A percentile compares a stretch with the other conserved stretches of the same genome.
Evolutionary conservation across 805 yeast species (phyloP).

Genomic region (Wickerhamiella sergipiensis): DNA sequence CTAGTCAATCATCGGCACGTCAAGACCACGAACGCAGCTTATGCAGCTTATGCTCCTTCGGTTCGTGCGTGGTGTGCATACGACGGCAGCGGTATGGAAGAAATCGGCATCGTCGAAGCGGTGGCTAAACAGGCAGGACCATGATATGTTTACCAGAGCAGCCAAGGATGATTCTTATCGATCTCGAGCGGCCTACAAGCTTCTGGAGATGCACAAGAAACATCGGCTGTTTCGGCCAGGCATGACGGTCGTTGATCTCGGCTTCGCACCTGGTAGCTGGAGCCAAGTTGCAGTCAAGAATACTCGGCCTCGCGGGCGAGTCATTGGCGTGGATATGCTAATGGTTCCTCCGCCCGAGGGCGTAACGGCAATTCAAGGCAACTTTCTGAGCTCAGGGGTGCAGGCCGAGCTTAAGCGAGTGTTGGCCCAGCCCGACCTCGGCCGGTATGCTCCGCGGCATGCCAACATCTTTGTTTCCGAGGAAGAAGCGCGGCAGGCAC

Average conservation of each 20-base stretch:
- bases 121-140: slow-evolving; percentile 63
- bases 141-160: slow-evolving; percentile 51
- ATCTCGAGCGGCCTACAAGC: slow-evolving; percentile 86
- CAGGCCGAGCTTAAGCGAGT: slow-evolving; percentile 24
- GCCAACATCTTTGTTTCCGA: slow-evolving; percentile 7
- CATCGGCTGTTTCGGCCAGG: slow-evolving; percentile 44
- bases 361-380: slow-evolving; percentile 71
- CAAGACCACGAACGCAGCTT: too few species aligned
- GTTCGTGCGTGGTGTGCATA: neutral
- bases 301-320: slow-evolving; percentile 36
- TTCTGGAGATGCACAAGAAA: slow-evolving; percentile 58
- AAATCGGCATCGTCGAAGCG: slow-evolving; percentile 30
- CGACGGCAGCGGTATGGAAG: neutral
- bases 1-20: too few species aligned
- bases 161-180: slow-evolving; percentile 50
- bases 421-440: slow-evolving; percentile 18
- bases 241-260: slow-evolving; percentile 60
- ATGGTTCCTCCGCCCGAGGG: slow-evolving; percentile 72
- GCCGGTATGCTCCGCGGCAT: slow-evolving; percentile 11
- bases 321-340: slow-evolving; percentile 73
- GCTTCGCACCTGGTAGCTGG: slow-evolving; percentile 95
- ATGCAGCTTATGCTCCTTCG: neutral
- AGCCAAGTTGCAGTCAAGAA: slow-evolving; percentile 62
- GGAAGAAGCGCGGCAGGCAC: slow-evolving; percentile 8
- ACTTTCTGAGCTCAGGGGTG: slow-evolving; percentile 44